Evolutionary conservation across 306 rosid species (phyloP), one percentile per base, ranked within the genome.

Genomic region (Glycyrrhiza uralensis): DNA sequence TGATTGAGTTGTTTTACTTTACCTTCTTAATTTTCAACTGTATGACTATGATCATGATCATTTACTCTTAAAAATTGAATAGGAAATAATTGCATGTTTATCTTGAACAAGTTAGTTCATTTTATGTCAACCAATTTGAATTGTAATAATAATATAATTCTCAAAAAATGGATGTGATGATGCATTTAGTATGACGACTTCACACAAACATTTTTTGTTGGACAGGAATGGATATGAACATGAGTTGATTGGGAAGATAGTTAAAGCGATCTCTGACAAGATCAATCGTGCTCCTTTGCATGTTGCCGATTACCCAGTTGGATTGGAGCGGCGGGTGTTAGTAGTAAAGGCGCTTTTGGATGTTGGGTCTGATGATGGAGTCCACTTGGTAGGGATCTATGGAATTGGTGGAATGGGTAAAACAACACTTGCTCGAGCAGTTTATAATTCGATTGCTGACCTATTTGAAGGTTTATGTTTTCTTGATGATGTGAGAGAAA

Each of bases 341-440:
- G 2, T 56, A 11, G 61, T 72, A 2, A 50, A 4, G 24, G n/a
- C 44, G 14, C 69, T 78, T 41, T n/a, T 78, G 15, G 52, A 17
- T 14, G 18, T 44, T 2, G 52, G 17, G 0, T 78, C 59, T 41
- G 23, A 32, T 2, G 17, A 56, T 6, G 10, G 5, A 8, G 51
- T 42, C 9, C 10, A 5, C 19, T 55, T 71, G 69, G 24, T 78
- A 22, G 82, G 74, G 9, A 65, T 71, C 2, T 30, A 7, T 24
- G 82, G 78, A 30, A 47, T 69, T 1, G 76, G 71, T 0, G 76
- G 81, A 13, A 28, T 69, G 2, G 76, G 72, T 10, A 77, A 72
- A 45, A 10, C 78, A 17, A 78, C 82, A 6, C 7, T 71, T 19
- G 78, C 68, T 11, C 41, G 52, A 5, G 82, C 69, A 11, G 5